Base-by-base conservation (phyloP, 1,139 yeast species). In the Fermentozyma sake region DNA sequence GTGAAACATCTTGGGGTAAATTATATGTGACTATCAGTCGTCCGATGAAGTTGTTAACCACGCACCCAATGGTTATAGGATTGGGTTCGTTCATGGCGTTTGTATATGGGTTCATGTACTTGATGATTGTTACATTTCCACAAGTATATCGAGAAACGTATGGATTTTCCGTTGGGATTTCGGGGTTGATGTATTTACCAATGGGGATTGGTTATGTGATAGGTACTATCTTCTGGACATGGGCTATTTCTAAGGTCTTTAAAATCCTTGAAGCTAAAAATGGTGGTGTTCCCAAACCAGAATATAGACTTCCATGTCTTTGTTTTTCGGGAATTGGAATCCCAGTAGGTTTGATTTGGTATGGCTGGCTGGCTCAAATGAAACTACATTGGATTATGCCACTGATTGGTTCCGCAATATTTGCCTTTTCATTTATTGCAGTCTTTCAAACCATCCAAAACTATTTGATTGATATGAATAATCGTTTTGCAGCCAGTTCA, bases 391-490 rank as follows among this genome's bases (percentile, higher is more conserved):
- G 82, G 78, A 58, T 77, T 18, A 70, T 76, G 61, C 80, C 83
- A 2, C 55, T 58, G 11, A 55, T 76, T 16, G 83, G 82, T 4
- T 58, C 72, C 7, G 70, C 57, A 2, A 57, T 76, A 9, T 77
- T 73, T 50, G 76, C 80, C 4, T 63, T 72, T 38, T 75, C 77
- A 3, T 61, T 77, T 14, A 66, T 76, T 22, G 75, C 75, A 5
- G 72, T 74, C 7, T 76, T 77, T 50, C 79, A 72, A 41, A 58
- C 74, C 19, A 72, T 76, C 37, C 83, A 76, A 45, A 68, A 68
- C 40, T 77, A 77, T 39, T 52, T 77, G 32, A 76, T 77, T 28
- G 81, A 77, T 41, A 76, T 77, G 77, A 76, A 76, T 45, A 78
- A 78, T 20, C 59, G 79, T 35, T 74, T 72, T 39, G 71, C 81